Evolutionary conservation across 2,329 filamentous ascomycete genomes (phyloP).

Genomic region (Sphaerulina musiva): DNA sequence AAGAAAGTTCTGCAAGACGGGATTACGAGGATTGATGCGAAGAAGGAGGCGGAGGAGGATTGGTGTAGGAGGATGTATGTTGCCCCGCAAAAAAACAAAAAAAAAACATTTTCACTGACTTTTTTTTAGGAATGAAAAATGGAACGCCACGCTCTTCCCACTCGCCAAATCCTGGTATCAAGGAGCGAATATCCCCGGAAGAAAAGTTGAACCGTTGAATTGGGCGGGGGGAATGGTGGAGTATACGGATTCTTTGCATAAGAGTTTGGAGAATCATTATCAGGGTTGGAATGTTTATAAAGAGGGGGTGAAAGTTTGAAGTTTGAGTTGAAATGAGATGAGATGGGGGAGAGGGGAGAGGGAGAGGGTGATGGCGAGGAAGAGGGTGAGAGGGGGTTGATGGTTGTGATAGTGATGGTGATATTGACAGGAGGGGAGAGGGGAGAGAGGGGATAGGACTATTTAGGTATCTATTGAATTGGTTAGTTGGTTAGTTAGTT

Average conservation of each 20-base stretch:
- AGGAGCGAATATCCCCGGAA: constrained; percentile 42
- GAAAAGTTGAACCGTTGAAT: constrained; percentile 41
- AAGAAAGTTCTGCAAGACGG: constrained; percentile 35
- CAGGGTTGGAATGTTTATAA: constrained; percentile 26
- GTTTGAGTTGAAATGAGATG: no score
- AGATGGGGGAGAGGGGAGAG: no score
- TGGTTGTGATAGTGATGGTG: no score
- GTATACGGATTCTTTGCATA: constrained; percentile 25
- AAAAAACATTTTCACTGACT: no score
- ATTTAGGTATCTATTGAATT: no score
- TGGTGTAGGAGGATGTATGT: constrained; percentile 33
- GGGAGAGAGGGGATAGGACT: no score
- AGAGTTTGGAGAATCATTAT: constrained; percentile 28
- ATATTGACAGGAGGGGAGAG: no score
- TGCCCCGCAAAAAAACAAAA: no score
- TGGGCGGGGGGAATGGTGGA: constrained; percentile 39
- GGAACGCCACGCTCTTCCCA: constrained; percentile 30
- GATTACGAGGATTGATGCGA: constrained; percentile 35
- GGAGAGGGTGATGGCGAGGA: no score
- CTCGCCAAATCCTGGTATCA: constrained; percentile 32
- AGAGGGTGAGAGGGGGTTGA: no score
- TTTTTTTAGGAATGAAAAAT: constrained; percentile 27
- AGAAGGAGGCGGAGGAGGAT: constrained; percentile 38
- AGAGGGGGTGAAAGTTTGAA: constrained; percentile 9
- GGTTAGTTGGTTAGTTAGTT: no score